Evolutionary conservation across 148 eudicot species (phyloP).

Genomic region (Fagopyrum homotropicum): DNA sequence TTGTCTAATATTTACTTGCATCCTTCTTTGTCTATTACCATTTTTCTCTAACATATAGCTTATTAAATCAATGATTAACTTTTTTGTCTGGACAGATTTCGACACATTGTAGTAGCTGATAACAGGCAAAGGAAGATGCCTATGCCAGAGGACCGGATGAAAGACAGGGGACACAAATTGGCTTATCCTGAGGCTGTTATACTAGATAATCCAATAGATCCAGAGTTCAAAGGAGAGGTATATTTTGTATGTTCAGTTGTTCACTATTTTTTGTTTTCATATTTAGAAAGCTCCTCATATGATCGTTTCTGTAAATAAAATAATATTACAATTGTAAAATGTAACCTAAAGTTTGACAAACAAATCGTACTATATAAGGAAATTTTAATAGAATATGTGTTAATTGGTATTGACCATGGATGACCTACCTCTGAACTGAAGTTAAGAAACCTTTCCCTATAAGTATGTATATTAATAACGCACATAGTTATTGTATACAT

Average conservation of each 20-base stretch:
- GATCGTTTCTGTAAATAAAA: too few species aligned
- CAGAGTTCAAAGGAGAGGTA: slow-evolving; percentile 45
- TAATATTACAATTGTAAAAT: too few species aligned
- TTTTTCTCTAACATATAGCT: too few species aligned
- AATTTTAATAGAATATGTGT: too few species aligned
- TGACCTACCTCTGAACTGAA: too few species aligned
- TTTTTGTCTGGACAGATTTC: slow-evolving; percentile 27
- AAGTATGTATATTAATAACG: too few species aligned
- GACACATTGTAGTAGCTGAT: slow-evolving; percentile 36
- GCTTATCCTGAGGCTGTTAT: slow-evolving; percentile 51
- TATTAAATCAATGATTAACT: not conserved
- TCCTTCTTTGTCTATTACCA: too few species aligned
- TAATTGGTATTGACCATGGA: too few species aligned
- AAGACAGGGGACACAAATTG: slow-evolving; percentile 25
- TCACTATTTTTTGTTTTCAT: too few species aligned
- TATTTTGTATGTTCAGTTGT: not conserved
- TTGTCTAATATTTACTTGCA: not conserved
- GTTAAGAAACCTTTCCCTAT: not conserved
- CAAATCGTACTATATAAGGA: too few species aligned
- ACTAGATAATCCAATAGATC: slow-evolving; percentile 29
- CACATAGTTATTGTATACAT: not conserved
- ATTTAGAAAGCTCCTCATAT: too few species aligned
- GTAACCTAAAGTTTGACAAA: too few species aligned
- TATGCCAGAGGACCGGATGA: slow-evolving; percentile 38
- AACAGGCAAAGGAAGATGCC: slow-evolving; percentile 47